Percentiles rank a stretch among this genome's conserved stretches.
Conservation (phyloP, 2,329 filamentous ascomycete genomes). For the Fusarium oxysporum region DNA sequence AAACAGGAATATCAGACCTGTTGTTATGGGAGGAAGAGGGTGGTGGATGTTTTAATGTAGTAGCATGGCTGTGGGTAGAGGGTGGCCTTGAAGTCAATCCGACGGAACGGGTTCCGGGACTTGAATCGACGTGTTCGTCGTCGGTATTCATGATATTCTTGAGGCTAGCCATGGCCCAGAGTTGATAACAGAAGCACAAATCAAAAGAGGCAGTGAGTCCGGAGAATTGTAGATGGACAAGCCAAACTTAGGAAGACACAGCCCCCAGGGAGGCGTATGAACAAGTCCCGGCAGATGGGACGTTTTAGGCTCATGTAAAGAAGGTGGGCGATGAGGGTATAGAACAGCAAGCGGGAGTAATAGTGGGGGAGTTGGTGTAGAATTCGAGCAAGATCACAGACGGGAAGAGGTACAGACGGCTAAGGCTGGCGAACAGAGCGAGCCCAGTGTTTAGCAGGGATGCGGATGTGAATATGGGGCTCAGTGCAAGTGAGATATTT, state of each 20-base stretch:
- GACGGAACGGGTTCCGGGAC: slow-evolving; percentile 60
- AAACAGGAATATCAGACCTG: slow-evolving; percentile 51
- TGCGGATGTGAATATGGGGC: slow-evolving; percentile 27
- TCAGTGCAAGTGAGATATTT: slow-evolving; percentile 37
- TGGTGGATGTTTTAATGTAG: slow-evolving; percentile 48
- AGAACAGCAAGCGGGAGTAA: slow-evolving; percentile 39
- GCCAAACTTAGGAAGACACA: slow-evolving; percentile 62
- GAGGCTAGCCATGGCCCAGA: slow-evolving; percentile 64
- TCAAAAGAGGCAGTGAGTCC: slow-evolving; percentile 48
- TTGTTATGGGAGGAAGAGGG: slow-evolving; percentile 50
- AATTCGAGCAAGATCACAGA: slow-evolving; percentile 39
- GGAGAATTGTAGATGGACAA: slow-evolving; percentile 45
- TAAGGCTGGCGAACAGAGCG: slow-evolving; percentile 36
- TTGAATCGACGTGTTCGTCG: slow-evolving; percentile 59
- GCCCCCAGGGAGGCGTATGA: slow-evolving; percentile 56
- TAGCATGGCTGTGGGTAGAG: slow-evolving; percentile 55
- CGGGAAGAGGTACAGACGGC: slow-evolving; percentile 42
- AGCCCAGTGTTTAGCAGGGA: slow-evolving; percentile 31
- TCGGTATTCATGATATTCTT: slow-evolving; percentile 68
- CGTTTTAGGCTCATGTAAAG: slow-evolving; percentile 49
- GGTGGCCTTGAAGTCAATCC: slow-evolving; percentile 53
- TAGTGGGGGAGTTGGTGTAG: slow-evolving; percentile 44
- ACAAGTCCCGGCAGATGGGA: slow-evolving; percentile 41
- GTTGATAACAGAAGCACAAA: slow-evolving; percentile 54
- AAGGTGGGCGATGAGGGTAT: slow-evolving; percentile 48